phyloP scores from a whole-genome alignment of 768 basidiomycete species.

The Termitomyces titanicus region DNA sequence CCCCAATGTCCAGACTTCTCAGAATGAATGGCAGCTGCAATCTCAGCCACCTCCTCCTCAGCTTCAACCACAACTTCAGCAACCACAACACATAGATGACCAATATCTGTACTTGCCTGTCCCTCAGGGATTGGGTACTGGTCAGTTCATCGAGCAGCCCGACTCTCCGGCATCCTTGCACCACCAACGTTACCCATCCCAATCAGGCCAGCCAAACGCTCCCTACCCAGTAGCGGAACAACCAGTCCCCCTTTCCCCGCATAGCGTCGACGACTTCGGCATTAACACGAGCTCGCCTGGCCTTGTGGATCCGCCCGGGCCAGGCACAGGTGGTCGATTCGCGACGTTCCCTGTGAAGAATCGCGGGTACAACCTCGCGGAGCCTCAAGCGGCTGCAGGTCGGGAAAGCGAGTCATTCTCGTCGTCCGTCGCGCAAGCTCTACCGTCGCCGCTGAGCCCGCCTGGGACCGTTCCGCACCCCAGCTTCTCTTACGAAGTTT shows the following conservation, averaged over 20 bases:
- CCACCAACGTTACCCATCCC: conserved; percentile 10
- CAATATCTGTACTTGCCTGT: conserved; percentile 22
- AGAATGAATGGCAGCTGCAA: conserved; percentile 10
- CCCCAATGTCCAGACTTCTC: conserved; percentile 1
- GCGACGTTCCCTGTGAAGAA: conserved; percentile 63
- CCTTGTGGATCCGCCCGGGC: conserved; percentile 15
- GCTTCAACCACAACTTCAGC: background rate
- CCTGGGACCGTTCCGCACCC: conserved; percentile 2
- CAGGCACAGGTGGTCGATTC: conserved; percentile 45
- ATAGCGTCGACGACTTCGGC: conserved; percentile 41
- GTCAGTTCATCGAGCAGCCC: conserved; percentile 25
- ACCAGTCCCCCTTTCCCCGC: conserved; percentile 3
- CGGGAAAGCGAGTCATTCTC: conserved; percentile 32
- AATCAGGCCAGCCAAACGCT: conserved; percentile 6
- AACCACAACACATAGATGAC: background rate
- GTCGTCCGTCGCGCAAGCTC: conserved; percentile 32
- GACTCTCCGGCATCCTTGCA: conserved; percentile 12
- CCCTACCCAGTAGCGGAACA: conserved; percentile 9
- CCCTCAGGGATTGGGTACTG: conserved; percentile 24
- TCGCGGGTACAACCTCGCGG: conserved; percentile 25
- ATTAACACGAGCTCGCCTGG: conserved; percentile 22
- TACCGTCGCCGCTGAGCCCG: conserved; percentile 15
- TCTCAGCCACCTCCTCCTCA: background rate
- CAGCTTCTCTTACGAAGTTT: conserved; percentile 3
- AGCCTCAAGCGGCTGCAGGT: conserved; percentile 19